Base-by-base conservation (phyloP, 169 alveolate species). In the Eimeria acervulina region DNA sequence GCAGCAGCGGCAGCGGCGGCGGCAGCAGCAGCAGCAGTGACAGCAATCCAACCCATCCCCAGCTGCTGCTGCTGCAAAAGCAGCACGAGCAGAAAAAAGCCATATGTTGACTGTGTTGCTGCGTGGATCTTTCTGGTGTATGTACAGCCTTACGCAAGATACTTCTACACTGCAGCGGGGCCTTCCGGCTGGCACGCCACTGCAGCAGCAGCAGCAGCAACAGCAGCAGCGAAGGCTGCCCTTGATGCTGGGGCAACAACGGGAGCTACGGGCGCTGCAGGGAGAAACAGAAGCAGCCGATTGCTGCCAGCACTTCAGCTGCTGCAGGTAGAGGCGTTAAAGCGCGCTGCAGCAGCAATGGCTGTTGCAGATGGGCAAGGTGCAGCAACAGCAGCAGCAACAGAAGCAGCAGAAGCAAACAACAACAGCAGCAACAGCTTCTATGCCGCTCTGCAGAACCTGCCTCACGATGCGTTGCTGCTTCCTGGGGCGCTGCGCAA, bases 401-500 rank as follows among this genome's bases (percentile, higher is more conserved):
- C 74, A 61, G 26, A 8, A 61, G 74, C 74, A 61, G 74, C 74
- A 17, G 7, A 15, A 8, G 17, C 10, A 8, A 47, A 12, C 51
- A 70, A 21, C 51, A 36, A 70, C 81, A 31, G 40, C 81, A 55
- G 5, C 26, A 17, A 23, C 26, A 13, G 66, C 81, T 70, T 70
- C 44, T 7, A 2, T n/a, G 40, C 33, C 2, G 15, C 23, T 21
- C 81, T 70, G 8, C 38, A 70, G 23, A 36, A 36, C n/a, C 38
- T 70, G 81, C 81, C 81, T 13, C 19, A 70, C 26, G 81, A 10
- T 1, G 81, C 42, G 10, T 36, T 70, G 15, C 81, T 70, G 38
- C 81, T 70, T 70, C 81, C 81, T 12, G 81, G 81, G 26, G 81
- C 51, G 1, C 81, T 70, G 38, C 81, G 81, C 81, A 70, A 70